phyloP scores from a whole-genome alignment of 2,329 filamentous ascomycete genomes.

The Aspergillus puulaauensis region DNA sequence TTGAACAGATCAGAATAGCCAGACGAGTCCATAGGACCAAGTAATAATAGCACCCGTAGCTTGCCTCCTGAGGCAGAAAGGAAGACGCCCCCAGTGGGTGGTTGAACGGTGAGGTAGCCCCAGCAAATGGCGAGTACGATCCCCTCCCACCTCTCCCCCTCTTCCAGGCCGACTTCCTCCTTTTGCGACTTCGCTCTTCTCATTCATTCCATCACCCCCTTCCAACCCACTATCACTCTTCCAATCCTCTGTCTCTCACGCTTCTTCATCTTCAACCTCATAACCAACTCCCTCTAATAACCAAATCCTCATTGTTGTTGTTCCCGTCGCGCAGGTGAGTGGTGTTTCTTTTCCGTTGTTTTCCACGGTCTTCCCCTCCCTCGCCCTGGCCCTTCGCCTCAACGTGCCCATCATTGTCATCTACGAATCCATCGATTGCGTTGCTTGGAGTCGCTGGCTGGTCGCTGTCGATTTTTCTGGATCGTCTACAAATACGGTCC shows the following conservation, averaged over 20 bases:
- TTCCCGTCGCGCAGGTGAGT: conserved; percentile 27
- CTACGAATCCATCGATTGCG: background rate
- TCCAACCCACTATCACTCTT: conserved; percentile 12
- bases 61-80: background rate
- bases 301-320: conserved; percentile 5
- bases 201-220: conserved; percentile 8
- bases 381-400: conserved; percentile 11
- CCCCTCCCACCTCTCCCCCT: conserved; percentile 17
- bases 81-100: background rate
- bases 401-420: conserved; percentile 2
- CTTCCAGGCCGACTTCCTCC: conserved; percentile 3
- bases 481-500: background rate
- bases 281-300: conserved; percentile 12
- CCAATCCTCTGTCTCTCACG: conserved; percentile 16
- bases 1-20: background rate
- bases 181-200: background rate
- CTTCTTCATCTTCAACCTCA: conserved; percentile 15
- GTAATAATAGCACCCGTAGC: background rate
- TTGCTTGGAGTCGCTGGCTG: background rate
- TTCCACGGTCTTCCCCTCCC: conserved; percentile 14
- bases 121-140: conserved; percentile 3
- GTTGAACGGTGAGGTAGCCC: conserved; percentile 5
- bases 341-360: conserved; percentile 14
- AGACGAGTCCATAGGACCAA: background rate
- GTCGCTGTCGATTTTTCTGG: conserved; percentile 1